Evolutionary conservation across 805 yeast species (phyloP).

Genomic region (Grigorovia transvaalensis): DNA sequence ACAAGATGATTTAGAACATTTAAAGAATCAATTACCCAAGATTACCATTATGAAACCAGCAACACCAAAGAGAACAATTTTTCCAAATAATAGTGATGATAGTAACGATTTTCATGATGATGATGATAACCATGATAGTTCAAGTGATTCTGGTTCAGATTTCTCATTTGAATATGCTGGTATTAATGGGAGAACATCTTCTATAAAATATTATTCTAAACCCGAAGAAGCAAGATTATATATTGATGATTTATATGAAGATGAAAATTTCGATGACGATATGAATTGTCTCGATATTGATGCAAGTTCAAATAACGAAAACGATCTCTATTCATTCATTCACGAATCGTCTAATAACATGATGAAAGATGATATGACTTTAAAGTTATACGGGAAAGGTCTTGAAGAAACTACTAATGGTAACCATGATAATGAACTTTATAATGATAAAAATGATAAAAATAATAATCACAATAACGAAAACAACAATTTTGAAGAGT

Average conservation of each 20-base stretch:
- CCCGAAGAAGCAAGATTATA: constrained; percentile 25
- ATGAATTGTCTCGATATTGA: constrained; percentile 31
- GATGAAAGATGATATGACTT: background rate
- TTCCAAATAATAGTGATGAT: background rate
- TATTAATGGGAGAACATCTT: constrained; percentile 41
- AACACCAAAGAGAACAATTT: background rate
- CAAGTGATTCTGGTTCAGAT: constrained; percentile 9
- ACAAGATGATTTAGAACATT: constrained; percentile 18
- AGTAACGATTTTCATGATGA: constrained; percentile 2
- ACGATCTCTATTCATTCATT: no score
- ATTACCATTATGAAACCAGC: constrained; percentile 4
- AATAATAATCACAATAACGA: constrained; percentile 8
- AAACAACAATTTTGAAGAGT: background rate
- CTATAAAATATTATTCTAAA: constrained; percentile 40
- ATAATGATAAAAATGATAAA: background rate
- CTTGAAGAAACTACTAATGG: background rate
- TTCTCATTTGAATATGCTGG: constrained; percentile 43
- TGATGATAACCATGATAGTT: constrained; percentile 5
- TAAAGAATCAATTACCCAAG: constrained; percentile 6
- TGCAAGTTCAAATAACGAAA: no score
- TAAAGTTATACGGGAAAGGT: background rate
- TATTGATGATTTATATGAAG: constrained; percentile 31
- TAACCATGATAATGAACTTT: background rate
- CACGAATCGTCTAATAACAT: background rate
- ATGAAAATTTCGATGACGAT: constrained; percentile 35